Base-by-base conservation (phyloP, 1,139 yeast species). In the Citeromyces siamensis region DNA sequence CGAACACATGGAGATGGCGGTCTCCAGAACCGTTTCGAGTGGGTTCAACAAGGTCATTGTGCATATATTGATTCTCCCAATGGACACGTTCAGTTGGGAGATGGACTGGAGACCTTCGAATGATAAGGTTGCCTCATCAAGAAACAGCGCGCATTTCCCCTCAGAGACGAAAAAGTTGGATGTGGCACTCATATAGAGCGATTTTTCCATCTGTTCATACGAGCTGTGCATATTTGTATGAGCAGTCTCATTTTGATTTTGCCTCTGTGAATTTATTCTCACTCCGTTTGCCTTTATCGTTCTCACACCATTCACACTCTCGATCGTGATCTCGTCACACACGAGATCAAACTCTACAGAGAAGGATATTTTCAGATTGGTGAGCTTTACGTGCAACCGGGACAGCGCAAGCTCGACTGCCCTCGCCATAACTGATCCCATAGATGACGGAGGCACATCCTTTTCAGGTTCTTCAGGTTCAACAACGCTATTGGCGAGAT, bases 151-250 rank as follows among this genome's bases (percentile, higher is more conserved):
- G 31, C n/a, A 36, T 42, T 41, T 44, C 52, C 41, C 40, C 55
- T 45, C 32, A 40, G 12, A 22, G 3, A 20, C 46, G 19, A 49
- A 50, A 16, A 55, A 44, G 13, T 53, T 53, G 0, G 79, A 75
- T 2, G 75, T 62, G 1, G 95, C 94, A 55, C 94, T 83, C 88
- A 83, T 75, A 51, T 83, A 85, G 22, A 85, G 68, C 2, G 93
- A 77, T 35, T 75, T 69, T 29, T 57, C 31, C 28, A 26, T 40
- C 37, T 6, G 14, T 35, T 7, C 32, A 22, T 16, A 9, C 39
- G 37, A 23, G 19, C 41, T 31, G 26, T 44, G 40, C 6, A 38
- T 37, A 16, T 44, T 47, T 12, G 61, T 60, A 6, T 53, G 43
- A 35, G 44, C 35, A 1, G 62, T 58, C 5, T 49, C 49, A 2